A percentile compares a stretch with the other conserved stretches of the same genome.
Conservation (phyloP, 1,284 basidiomycete genomes). For the Marasmius oreades region DNA sequence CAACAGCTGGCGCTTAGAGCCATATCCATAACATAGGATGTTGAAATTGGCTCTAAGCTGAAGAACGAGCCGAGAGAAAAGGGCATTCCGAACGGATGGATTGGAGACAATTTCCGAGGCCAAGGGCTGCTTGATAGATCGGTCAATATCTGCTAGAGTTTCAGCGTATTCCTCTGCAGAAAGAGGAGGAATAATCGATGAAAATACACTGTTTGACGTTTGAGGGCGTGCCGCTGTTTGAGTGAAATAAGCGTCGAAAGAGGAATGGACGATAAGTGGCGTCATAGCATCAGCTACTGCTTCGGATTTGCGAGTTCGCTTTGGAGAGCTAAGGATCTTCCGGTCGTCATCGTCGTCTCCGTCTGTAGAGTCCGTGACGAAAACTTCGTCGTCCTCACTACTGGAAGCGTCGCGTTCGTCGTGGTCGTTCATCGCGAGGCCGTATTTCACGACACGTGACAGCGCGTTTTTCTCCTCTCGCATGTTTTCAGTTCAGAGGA, state of each 20-base stretch:
- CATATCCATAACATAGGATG: slow-evolving; percentile 82
- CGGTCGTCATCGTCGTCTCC: not conserved
- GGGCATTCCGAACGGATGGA: slow-evolving; percentile 27
- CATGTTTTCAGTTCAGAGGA: slow-evolving; percentile 25
- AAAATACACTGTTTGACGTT: slow-evolving; percentile 78
- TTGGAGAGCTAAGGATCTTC: not conserved
- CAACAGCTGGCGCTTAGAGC: slow-evolving; percentile 75
- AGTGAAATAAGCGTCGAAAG: slow-evolving; percentile 84
- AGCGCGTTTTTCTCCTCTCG: not conserved
- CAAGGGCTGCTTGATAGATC: slow-evolving; percentile 26
- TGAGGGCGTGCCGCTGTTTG: slow-evolving; percentile 57
- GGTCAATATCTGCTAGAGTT: slow-evolving; percentile 32
- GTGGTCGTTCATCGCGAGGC: slow-evolving; percentile 1
- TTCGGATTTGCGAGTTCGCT: not conserved
- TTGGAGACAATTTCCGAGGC: slow-evolving; percentile 30
- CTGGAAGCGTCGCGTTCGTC: not conserved
- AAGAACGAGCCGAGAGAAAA: slow-evolving; percentile 62
- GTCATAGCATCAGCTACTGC: not conserved
- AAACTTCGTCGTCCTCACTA: not conserved
- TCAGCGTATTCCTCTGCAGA: slow-evolving; percentile 56
- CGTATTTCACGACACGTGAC: not conserved
- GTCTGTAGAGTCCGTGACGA: not conserved
- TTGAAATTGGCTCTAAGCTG: slow-evolving; percentile 85
- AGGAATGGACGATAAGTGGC: slow-evolving; percentile 42
- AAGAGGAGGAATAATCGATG: slow-evolving; percentile 65